Conservation (phyloP, 331 rosid species). For the Malus hybrid region DNA sequence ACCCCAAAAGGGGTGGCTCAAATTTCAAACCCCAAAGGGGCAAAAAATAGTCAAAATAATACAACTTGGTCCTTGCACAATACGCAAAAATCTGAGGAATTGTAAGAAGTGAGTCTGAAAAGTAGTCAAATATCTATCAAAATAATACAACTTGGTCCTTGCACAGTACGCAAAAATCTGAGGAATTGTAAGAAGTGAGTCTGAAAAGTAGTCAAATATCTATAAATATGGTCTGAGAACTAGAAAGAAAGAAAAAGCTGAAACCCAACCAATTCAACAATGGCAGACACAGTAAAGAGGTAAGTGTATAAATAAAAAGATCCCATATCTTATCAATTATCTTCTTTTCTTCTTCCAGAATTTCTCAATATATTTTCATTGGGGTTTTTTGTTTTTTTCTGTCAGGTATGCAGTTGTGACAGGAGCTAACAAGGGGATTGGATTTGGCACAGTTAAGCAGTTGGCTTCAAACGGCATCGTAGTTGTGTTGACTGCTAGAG, state of each 20-base stretch:
- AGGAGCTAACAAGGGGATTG: background rate
- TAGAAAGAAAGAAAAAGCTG: background rate
- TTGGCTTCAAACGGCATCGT: background rate
- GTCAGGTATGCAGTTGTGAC: background rate
- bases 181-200: background rate
- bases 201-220: background rate
- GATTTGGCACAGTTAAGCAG: background rate
- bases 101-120: background rate
- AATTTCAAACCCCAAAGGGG: too few species aligned
- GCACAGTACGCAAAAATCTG: too few species aligned
- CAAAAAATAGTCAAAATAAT: too few species aligned
- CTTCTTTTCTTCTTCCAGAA: background rate
- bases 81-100: too few species aligned
- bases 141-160: too few species aligned
- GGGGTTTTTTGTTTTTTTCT: background rate
- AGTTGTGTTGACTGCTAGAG: conserved; percentile 17
- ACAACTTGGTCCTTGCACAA: too few species aligned
- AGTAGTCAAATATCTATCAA: background rate
- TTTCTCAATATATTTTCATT: background rate
- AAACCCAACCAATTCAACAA: background rate
- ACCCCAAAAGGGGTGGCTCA: background rate
- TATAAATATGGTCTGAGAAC: background rate
- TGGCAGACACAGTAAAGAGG: background rate
- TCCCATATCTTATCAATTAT: too few species aligned
- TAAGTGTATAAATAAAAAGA: background rate